phyloP scores from a whole-genome alignment of 2,329 filamentous ascomycete genomes.

The Colletotrichum cereale region DNA sequence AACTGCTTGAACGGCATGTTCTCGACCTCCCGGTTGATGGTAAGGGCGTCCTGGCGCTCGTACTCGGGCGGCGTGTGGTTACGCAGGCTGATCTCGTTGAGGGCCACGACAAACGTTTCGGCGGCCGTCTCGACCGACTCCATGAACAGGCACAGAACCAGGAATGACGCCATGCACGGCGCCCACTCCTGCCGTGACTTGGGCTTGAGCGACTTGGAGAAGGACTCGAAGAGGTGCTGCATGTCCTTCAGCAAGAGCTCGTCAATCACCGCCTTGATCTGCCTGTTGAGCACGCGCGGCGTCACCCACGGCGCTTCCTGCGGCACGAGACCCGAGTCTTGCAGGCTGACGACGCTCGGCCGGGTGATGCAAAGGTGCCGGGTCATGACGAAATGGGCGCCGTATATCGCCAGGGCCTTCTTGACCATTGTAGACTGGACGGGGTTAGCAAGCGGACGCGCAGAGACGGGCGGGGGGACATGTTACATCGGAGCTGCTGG shows the following conservation, averaged over 20 bases:
- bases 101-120: conserved; percentile 63
- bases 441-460: background rate
- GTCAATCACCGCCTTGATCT: conserved; percentile 69
- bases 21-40: conserved; percentile 64
- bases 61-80: conserved; percentile 53
- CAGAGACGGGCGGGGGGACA: background rate
- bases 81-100: conserved; percentile 63
- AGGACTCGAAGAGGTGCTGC: conserved; percentile 64
- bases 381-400: conserved; percentile 69
- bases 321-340: conserved; percentile 56
- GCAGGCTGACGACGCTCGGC: conserved; percentile 52
- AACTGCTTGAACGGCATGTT: conserved; percentile 72
- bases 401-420: conserved; percentile 66
- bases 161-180: conserved; percentile 67
- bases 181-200: conserved; percentile 67
- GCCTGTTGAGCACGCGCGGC: conserved; percentile 66
- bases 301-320: conserved; percentile 61
- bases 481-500: conserved; percentile 58
- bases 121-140: conserved; percentile 67
- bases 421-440: conserved; percentile 62
- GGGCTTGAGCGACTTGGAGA: conserved; percentile 66
- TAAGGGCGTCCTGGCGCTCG: conserved; percentile 59
- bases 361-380: conserved; percentile 66
- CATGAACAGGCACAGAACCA: conserved; percentile 70
- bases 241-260: conserved; percentile 66